phyloP scores from a whole-genome alignment of 2,329 filamentous ascomycete genomes.

The Trichophyton equinum region DNA sequence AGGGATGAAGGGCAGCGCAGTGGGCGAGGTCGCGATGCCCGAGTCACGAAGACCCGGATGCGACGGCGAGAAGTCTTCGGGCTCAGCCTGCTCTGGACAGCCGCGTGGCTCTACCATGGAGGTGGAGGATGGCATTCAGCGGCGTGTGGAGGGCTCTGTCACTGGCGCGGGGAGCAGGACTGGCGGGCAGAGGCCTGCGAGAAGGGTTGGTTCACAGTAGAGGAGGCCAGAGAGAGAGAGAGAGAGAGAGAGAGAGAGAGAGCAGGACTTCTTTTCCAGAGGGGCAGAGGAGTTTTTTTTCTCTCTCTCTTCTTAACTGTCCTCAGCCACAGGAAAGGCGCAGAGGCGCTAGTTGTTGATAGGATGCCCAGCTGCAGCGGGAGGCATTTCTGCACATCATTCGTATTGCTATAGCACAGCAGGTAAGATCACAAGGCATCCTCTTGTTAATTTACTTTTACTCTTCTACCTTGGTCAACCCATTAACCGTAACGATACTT shows the following conservation, averaged over 20 bases:
- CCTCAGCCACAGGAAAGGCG: not conserved
- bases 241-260: too few relatives aligned
- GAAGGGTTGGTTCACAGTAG: not conserved
- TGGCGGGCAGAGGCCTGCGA: conserved; percentile 1
- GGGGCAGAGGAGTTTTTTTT: not conserved
- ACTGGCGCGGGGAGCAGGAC: not conserved
- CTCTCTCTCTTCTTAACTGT: not conserved
- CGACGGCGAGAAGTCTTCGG: not conserved
- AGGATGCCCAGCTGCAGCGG: not conserved
- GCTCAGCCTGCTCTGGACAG: conserved; percentile 1
- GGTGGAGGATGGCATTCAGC: not conserved
- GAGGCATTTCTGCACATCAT: not conserved
- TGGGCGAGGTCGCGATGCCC: not conserved
- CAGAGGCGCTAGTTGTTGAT: not conserved
- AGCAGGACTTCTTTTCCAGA: not conserved
- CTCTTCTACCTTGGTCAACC: too few relatives aligned
- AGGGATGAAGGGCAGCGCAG: not conserved
- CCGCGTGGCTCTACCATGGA: conserved; percentile 2
- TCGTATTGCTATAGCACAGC: not conserved
- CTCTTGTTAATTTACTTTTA: too few relatives aligned
- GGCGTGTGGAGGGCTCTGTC: not conserved
- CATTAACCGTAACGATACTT: too few relatives aligned
- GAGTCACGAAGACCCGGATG: not conserved
- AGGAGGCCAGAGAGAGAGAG: too few relatives aligned
- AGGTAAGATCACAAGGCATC: not conserved